These are phyloP conservation scores for Cryptosporidium sp. DNA, from an alignment of 169 alveolate genomes.

Conservation along the genomic window DNA sequence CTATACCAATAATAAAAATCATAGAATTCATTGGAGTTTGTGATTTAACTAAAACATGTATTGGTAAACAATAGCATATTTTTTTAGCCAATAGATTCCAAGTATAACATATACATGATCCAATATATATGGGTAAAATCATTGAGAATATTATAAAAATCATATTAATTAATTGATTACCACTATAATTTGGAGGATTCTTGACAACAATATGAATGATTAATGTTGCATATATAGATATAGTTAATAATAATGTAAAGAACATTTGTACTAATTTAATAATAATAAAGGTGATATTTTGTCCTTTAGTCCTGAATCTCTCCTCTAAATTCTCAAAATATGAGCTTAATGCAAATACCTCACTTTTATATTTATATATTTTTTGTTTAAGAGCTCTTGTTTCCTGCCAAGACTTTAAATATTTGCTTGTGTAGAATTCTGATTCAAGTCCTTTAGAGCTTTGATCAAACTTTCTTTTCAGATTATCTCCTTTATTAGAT, in stretches of 20 bases:
- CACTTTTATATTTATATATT: constrained; percentile 44
- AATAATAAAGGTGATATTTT: constrained; percentile 2
- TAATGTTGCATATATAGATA: constrained; percentile 12
- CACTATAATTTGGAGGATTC: constrained; percentile 8
- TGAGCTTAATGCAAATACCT: constrained; percentile 45
- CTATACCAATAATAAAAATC: constrained; percentile 55
- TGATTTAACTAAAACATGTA: constrained; percentile 14
- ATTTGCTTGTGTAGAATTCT: constrained; percentile 7
- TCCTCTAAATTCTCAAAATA: constrained; percentile 42
- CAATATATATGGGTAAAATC: constrained; percentile 44
- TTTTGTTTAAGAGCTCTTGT: constrained; percentile 43
- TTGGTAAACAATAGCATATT: constrained; percentile 59
- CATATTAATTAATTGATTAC: constrained; percentile 34
- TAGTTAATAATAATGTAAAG: constrained; percentile 31
- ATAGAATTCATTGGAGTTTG: constrained; percentile 66
- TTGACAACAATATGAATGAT: background rate
- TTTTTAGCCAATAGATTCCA: constrained; percentile 61
- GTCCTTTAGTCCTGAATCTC: constrained; percentile 16
- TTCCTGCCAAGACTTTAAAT: constrained; percentile 2
- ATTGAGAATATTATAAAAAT: constrained; percentile 32
- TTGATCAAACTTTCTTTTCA: constrained; percentile 33
- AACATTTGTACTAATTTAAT: background rate
- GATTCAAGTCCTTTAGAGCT: constrained; percentile 8
- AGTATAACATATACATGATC: constrained; percentile 33
- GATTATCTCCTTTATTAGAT: constrained; percentile 20